Percentiles rank a stretch among this genome's conserved stretches.
Conservation (phyloP, 306 rosid species). For the Coriaria nepalensis region DNA sequence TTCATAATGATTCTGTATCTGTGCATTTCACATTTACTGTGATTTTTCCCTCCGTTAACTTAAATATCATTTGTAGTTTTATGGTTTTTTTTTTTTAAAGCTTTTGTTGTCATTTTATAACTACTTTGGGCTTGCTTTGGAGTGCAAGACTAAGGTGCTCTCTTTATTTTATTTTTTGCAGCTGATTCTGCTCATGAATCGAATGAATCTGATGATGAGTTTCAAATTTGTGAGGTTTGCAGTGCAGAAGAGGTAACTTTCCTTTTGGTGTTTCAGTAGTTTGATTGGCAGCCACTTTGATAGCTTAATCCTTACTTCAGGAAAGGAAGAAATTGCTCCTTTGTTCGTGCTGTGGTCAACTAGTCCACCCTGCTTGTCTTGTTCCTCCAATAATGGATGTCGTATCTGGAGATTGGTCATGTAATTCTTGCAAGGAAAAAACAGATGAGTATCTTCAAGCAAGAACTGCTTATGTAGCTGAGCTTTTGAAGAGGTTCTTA, state of each 20-base stretch:
- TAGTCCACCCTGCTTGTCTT: conserved; percentile 72
- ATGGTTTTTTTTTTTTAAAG: conserved; percentile 2
- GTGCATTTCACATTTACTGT: not conserved
- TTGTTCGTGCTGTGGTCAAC: conserved; percentile 84
- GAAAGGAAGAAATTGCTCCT: conserved; percentile 74
- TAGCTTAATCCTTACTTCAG: conserved; percentile 28
- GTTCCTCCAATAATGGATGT: conserved; percentile 71
- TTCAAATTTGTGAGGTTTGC: conserved; percentile 92
- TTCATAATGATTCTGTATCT: not conserved
- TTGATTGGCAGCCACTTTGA: conserved; percentile 11
- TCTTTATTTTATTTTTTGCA: conserved; percentile 36
- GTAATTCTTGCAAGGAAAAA: conserved; percentile 80
- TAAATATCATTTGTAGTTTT: not conserved
- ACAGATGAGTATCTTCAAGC: conserved; percentile 80
- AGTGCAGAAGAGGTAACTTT: conserved; percentile 61
- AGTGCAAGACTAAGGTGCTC: too few relatives aligned
- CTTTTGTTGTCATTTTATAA: too few relatives aligned
- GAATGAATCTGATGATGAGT: conserved; percentile 88
- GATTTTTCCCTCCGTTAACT: not conserved
- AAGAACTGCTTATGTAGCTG: conserved; percentile 56
- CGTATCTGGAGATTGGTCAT: conserved; percentile 78
- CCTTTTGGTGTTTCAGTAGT: conserved; percentile 18
- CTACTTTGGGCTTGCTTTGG: too few relatives aligned
- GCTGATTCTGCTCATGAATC: conserved; percentile 86
- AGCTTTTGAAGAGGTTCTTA: conserved; percentile 61